Percentiles rank a stretch among this genome's conserved stretches.
Evolutionary conservation across 1,284 basidiomycete genomes (phyloP).

Genomic region (Sporisorium graminicola): DNA sequence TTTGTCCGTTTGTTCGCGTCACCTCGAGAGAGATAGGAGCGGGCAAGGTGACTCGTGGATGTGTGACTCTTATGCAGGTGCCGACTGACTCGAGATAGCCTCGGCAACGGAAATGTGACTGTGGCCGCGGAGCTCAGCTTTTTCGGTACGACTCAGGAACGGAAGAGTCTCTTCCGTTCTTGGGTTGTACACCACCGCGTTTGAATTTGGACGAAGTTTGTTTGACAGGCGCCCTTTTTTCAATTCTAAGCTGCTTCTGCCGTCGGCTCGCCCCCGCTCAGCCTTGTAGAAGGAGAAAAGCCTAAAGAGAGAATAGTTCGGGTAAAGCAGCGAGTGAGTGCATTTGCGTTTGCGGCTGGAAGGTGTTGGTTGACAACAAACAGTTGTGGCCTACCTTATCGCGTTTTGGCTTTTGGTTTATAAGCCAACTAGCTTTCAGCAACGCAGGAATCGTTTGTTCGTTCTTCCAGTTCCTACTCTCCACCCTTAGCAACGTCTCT

Average conservation of each 20-base stretch:
- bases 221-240: background rate
- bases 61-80: background rate
- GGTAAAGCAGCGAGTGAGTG: too few relatives aligned
- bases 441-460: background rate
- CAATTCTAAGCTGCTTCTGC: background rate
- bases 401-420: too few relatives aligned
- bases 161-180: slow-evolving; percentile 18
- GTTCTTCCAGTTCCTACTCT: background rate
- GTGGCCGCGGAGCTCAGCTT: slow-evolving; percentile 19
- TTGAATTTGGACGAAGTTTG: background rate
- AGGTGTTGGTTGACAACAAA: slow-evolving; percentile 1
- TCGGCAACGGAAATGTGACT: background rate
- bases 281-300: too few relatives aligned
- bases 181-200: too few relatives aligned
- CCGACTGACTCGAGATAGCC: slow-evolving; percentile 4
- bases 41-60: slow-evolving; percentile 16
- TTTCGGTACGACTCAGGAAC: slow-evolving; percentile 17
- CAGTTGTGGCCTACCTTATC: too few relatives aligned
- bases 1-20: background rate
- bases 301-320: too few relatives aligned
- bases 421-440: background rate
- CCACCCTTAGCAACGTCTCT: background rate
- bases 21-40: background rate
- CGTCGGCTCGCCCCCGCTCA: too few relatives aligned
- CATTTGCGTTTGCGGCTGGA: too few relatives aligned